These are phyloP conservation scores for Penicillium paneum DNA, from an alignment of 2,329 filamentous ascomycete genomes.

Conservation along the genomic window DNA sequence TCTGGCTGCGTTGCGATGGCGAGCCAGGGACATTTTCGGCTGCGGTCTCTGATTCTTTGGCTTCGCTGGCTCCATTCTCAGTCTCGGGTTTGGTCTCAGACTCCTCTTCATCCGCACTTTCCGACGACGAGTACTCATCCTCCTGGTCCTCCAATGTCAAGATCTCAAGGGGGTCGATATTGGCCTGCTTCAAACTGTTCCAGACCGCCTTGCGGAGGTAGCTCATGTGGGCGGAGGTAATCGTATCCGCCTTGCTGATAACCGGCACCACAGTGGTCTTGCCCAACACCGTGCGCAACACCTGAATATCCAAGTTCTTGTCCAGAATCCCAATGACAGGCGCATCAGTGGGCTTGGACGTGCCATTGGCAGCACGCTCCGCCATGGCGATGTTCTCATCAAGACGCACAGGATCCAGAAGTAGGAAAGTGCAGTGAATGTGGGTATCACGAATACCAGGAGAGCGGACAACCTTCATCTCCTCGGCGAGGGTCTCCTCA, in stretches of 20 bases:
- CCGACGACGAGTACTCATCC: constrained; percentile 54
- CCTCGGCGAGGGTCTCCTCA: constrained; percentile 93
- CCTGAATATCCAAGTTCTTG: constrained; percentile 84
- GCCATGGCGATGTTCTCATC: constrained; percentile 74
- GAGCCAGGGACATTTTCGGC: constrained; percentile 30
- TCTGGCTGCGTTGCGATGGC: constrained; percentile 37
- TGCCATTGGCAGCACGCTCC: constrained; percentile 56
- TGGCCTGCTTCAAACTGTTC: constrained; percentile 79
- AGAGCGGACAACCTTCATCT: constrained; percentile 94
- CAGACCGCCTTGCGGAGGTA: constrained; percentile 88
- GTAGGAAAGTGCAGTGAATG: constrained; percentile 90
- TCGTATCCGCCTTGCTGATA: constrained; percentile 93
- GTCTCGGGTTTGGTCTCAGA: constrained; percentile 26
- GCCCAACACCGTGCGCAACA: constrained; percentile 79
- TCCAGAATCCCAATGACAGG: constrained; percentile 67
- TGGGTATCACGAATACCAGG: constrained; percentile 93
- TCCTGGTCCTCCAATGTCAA: constrained; percentile 78
- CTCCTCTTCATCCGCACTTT: constrained; percentile 47
- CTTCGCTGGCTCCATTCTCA: constrained; percentile 25
- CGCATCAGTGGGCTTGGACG: constrained; percentile 45
- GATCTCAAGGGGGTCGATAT: constrained; percentile 82
- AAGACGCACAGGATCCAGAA: constrained; percentile 82
- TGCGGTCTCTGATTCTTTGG: constrained; percentile 20
- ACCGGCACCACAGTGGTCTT: constrained; percentile 96
- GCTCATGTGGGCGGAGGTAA: constrained; percentile 92